Conservation (phyloP, 768 basidiomycete genomes). For the Tricholomella constricta region DNA sequence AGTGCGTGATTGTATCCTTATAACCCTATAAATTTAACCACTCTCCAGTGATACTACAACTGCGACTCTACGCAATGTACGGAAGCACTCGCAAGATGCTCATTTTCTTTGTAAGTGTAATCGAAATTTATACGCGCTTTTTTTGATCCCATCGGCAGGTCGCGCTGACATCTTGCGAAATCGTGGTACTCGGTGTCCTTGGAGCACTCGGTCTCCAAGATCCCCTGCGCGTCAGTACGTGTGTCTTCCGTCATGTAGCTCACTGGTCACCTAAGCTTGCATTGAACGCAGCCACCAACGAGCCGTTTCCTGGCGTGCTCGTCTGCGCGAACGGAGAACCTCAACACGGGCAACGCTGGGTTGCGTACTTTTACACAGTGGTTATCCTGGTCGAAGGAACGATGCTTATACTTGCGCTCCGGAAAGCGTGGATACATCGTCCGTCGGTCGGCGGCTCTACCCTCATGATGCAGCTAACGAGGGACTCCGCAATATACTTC, state of each 20-base stretch:
- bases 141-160: conserved; percentile 5
- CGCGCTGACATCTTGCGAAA: conserved; percentile 20
- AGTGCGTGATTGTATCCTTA: conserved; percentile 12
- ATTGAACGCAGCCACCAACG: conserved; percentile 22
- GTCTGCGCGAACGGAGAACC: conserved; percentile 34
- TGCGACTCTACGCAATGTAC: conserved; percentile 32
- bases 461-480: conserved; percentile 25
- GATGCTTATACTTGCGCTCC: conserved; percentile 26
- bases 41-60: conserved; percentile 25
- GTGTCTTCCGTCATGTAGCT: neutral
- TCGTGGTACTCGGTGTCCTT: conserved; percentile 19
- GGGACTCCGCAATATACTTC: conserved; percentile 31
- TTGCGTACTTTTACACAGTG: conserved; percentile 26
- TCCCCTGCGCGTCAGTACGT: conserved; percentile 21
- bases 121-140: neutral
- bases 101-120: conserved; percentile 18
- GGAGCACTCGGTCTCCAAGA: conserved; percentile 23
- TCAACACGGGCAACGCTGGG: conserved; percentile 22
- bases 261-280: neutral
- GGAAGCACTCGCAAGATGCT: conserved; percentile 21
- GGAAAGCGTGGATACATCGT: conserved; percentile 27
- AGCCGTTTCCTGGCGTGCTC: conserved; percentile 27
- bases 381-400: conserved; percentile 24
- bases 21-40: neutral
- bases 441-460: conserved; percentile 11